A percentile compares a stretch with the other conserved stretches of the same genome.
Evolutionary conservation across 768 basidiomycete genomes (phyloP).

Genomic region (Paxillus involutus): DNA sequence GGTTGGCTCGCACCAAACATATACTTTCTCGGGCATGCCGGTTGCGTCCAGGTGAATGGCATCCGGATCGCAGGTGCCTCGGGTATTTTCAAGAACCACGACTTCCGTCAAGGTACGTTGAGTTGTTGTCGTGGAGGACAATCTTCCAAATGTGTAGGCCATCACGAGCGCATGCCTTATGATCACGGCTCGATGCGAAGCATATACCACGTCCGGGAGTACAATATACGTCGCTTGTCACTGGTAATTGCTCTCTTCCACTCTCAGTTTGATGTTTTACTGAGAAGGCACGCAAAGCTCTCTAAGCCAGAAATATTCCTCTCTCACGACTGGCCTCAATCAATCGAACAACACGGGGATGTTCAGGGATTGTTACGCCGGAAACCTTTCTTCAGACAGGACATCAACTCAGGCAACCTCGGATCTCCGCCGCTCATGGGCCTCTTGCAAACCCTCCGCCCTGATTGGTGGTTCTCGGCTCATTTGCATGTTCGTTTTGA

Average conservation of each 20-base stretch:
- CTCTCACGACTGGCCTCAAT: conserved; percentile 95
- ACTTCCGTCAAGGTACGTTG: conserved; percentile 65
- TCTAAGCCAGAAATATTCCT: conserved; percentile 74
- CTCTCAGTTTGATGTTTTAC: background rate
- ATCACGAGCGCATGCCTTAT: conserved; percentile 84
- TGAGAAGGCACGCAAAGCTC: conserved; percentile 38
- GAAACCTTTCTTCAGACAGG: conserved; percentile 76
- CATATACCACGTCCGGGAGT: conserved; percentile 90
- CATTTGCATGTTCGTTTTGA: conserved; percentile 90
- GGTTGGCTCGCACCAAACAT: conserved; percentile 98
- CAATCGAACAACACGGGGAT: conserved; percentile 83
- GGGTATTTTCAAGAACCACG: conserved; percentile 82
- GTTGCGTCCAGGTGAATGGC: conserved; percentile 85
- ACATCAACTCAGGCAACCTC: conserved; percentile 64
- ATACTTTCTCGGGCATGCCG: conserved; percentile 92
- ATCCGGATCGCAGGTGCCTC: conserved; percentile 87
- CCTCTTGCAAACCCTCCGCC: conserved; percentile 68
- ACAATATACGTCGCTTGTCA: conserved; percentile 75
- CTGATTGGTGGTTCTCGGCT: conserved; percentile 90
- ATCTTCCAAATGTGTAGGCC: conserved; percentile 44
- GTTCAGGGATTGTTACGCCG: conserved; percentile 59
- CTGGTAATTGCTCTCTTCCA: conserved; percentile 43
- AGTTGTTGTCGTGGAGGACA: background rate
- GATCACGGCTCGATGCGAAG: conserved; percentile 69
- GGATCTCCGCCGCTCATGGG: conserved; percentile 88